phyloP scores from a whole-genome alignment of 2,329 filamentous ascomycete species.

The Rhinocladiella mackenziei region DNA sequence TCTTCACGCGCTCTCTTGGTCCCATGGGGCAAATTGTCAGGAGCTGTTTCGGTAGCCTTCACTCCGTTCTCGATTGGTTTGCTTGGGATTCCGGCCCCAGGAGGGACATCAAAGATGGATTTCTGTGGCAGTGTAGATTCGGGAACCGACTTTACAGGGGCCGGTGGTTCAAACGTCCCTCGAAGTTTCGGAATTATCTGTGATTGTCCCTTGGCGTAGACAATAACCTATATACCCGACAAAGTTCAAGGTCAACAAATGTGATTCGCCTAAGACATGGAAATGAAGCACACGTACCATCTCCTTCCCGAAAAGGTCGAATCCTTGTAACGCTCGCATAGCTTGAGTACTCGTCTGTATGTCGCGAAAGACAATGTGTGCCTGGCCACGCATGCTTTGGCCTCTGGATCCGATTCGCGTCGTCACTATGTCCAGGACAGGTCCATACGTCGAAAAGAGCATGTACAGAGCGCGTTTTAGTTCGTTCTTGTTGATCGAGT shows the following conservation, averaged over 20 bases:
- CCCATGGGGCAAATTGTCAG: constrained; percentile 53
- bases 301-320: constrained; percentile 76
- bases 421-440: constrained; percentile 85
- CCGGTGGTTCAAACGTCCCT: constrained; percentile 75
- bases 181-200: constrained; percentile 86
- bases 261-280: constrained; percentile 12
- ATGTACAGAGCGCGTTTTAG: constrained; percentile 84
- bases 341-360: constrained; percentile 89
- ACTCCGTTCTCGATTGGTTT: constrained; percentile 45
- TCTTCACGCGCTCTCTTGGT: constrained; percentile 69
- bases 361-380: constrained; percentile 86
- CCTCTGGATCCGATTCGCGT: constrained; percentile 60
- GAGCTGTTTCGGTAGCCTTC: constrained; percentile 50
- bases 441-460: constrained; percentile 88
- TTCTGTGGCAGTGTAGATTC: constrained; percentile 73
- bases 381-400: constrained; percentile 89
- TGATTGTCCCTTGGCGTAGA: constrained; percentile 86
- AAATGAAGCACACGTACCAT: constrained; percentile 50
- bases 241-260: constrained; percentile 3
- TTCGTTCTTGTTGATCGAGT: constrained; percentile 86
- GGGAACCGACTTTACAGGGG: constrained; percentile 47
- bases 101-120: constrained; percentile 69
- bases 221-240: constrained; percentile 64
- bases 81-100: constrained; percentile 43
- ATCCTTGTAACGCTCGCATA: constrained; percentile 81